phyloP scores from a whole-genome alignment of 495 filamentous ascomycete species.

The Choiromyces venosus region DNA sequence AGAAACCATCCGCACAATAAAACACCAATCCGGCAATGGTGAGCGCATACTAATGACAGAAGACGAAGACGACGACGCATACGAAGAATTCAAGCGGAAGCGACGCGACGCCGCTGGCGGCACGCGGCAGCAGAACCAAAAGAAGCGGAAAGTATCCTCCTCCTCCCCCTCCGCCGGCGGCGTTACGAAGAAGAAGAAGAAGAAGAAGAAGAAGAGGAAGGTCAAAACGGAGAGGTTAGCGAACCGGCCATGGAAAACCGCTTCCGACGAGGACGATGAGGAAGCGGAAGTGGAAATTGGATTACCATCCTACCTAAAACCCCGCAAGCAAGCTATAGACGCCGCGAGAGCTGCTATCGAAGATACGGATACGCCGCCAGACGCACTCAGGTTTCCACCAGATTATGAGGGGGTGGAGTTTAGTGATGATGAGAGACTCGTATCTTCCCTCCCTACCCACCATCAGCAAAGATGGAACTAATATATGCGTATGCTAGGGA shows the following conservation, averaged over 20 bases:
- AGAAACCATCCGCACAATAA: slow-evolving; percentile 19
- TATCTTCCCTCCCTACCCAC: not conserved
- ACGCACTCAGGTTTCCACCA: slow-evolving; percentile 69
- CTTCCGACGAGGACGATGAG: not conserved
- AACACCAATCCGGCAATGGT: slow-evolving; percentile 25
- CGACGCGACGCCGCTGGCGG: slow-evolving; percentile 15
- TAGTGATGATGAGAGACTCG: slow-evolving; percentile 70
- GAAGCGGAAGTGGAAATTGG: slow-evolving; percentile 14
- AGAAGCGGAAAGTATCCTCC: slow-evolving; percentile 21
- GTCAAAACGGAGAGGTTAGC: not conserved
- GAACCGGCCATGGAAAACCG: slow-evolving; percentile 6
- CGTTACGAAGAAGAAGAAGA: too few species aligned
- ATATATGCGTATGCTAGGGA: slow-evolving; percentile 49
- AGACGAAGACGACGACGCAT: slow-evolving; percentile 41
- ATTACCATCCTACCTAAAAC: slow-evolving; percentile 14
- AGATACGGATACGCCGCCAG: slow-evolving; percentile 53
- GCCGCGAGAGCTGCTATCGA: slow-evolving; percentile 48
- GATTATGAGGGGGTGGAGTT: slow-evolving; percentile 76
- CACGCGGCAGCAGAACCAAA: slow-evolving; percentile 16
- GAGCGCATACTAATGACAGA: slow-evolving; percentile 40
- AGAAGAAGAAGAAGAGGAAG: slow-evolving; percentile 16
- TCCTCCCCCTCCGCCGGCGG: too few species aligned
- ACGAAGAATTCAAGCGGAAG: slow-evolving; percentile 42
- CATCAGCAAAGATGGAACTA: not conserved
- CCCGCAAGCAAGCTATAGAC: slow-evolving; percentile 53